Evolutionary conservation across 2,329 filamentous ascomycete species (phyloP), one percentile per base, ranked within the genome.

Genomic region (Paramyrothecium roridum): DNA sequence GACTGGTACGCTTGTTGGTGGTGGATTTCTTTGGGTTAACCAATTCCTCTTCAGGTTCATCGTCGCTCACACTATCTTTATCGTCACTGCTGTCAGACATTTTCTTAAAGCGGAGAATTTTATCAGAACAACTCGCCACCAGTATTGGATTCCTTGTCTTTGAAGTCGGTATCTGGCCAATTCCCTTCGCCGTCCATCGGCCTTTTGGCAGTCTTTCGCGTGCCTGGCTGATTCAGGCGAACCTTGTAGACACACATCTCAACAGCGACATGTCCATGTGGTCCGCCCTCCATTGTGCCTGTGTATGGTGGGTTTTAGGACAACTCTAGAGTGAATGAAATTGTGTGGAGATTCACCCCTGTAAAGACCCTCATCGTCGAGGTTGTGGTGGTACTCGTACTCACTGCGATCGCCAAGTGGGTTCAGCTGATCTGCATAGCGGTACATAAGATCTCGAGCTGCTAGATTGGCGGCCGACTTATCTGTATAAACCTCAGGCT

Each of bases 351-450:
- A 52, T 40, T 21, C 19, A 52, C 53, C 53, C 34, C 48, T 48
- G 20, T 55, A 55, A 30, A 55, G 21, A 11, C 53, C 53, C 43
- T 55, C 53, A 13, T 55, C 43, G n/a, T 55, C 53, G 11, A 55
- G 53, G 17, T 52, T 46, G 22, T 55, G 34, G 4, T 21, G 30
- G 13, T 47, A 52, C 6, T 45, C 37, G 3, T n/a, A 55, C 3
- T 52, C 53, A 8, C 47, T 40, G 16, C 3, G 49, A 3, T 48
- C 49, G 2, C 53, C 53, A 3, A 48, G 22, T 6, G 46, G 20
- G 26, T 53, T 46, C 2, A 52, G n/a, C 3, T 30, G 50, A 3
- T 56, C 46, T 17, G 50, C 54, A 23, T 48, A 16, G 45, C 50
- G 50, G 16, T 20, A 30, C 45, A 56, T 49, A 17, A 56, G 47